phyloP scores from a whole-genome alignment of 1,284 basidiomycete species.

The Boletus mariae region DNA sequence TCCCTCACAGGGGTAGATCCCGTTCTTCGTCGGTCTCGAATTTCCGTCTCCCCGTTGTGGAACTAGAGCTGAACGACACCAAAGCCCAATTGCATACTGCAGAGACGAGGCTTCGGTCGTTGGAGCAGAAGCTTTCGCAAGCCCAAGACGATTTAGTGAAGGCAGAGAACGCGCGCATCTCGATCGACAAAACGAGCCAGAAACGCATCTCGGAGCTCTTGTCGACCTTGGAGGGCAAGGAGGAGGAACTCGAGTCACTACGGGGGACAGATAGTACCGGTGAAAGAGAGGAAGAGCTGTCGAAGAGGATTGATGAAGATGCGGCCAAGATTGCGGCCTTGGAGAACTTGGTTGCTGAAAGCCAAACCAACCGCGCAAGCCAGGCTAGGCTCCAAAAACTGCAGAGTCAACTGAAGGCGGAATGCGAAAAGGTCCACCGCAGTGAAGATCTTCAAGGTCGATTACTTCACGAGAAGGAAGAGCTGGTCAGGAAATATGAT shows the following conservation, averaged over 20 bases:
- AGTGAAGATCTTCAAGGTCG: slow-evolving; percentile 32
- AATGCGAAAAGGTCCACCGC: slow-evolving; percentile 39
- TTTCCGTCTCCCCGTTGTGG: slow-evolving; percentile 45
- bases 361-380: slow-evolving; percentile 34
- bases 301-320: slow-evolving; percentile 63
- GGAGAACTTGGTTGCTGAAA: slow-evolving; percentile 42
- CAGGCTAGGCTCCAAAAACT: slow-evolving; percentile 40
- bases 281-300: slow-evolving; percentile 50
- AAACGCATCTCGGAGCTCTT: slow-evolving; percentile 43
- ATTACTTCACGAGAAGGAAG: slow-evolving; percentile 33
- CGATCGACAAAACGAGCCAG: slow-evolving; percentile 45
- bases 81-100: slow-evolving; percentile 42
- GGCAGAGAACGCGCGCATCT: slow-evolving; percentile 58
- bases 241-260: slow-evolving; percentile 53
- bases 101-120: slow-evolving; percentile 40
- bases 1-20: slow-evolving; percentile 35
- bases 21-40: slow-evolving; percentile 51
- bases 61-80: slow-evolving; percentile 51
- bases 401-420: slow-evolving; percentile 42
- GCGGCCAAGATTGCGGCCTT: slow-evolving; percentile 55
- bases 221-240: slow-evolving; percentile 47
- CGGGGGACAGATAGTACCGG: slow-evolving; percentile 37
- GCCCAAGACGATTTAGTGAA: slow-evolving; percentile 48
- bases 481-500: slow-evolving; percentile 13
- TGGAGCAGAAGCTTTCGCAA: slow-evolving; percentile 46